Evolutionary conservation across 192 early-diverging fungal genomes (phyloP).

Genomic region (Geranomyces michiganensis): DNA sequence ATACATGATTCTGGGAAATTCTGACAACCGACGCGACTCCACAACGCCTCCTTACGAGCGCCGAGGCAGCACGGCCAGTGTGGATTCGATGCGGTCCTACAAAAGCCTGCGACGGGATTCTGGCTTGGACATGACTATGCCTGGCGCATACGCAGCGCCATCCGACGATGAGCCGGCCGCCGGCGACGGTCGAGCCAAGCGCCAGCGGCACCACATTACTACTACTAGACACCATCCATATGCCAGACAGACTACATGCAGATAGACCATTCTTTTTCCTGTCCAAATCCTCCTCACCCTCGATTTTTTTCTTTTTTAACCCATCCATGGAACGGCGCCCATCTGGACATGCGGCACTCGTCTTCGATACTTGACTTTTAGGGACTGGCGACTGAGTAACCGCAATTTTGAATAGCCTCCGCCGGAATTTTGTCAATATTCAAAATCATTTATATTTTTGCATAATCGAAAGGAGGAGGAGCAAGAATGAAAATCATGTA

Average conservation of each 20-base stretch:
- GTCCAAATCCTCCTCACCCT: too few relatives aligned
- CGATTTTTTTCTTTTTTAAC: too few relatives aligned
- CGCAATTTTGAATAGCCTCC: too few relatives aligned
- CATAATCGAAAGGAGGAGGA: too few relatives aligned
- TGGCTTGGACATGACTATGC: slow-evolving; percentile 11
- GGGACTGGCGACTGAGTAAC: too few relatives aligned
- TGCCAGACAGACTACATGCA: slow-evolving; percentile 9
- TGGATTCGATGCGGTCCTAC: background rate
- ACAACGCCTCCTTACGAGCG: background rate
- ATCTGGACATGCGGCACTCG: too few relatives aligned
- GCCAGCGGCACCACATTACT: background rate
- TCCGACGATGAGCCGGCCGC: background rate
- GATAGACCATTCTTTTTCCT: too few relatives aligned
- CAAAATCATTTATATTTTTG: too few relatives aligned
- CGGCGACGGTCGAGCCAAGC: background rate
- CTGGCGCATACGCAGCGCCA: background rate
- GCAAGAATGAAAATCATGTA: too few relatives aligned
- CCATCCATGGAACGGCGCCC: too few relatives aligned
- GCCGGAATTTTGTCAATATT: too few relatives aligned
- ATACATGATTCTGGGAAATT: slow-evolving; percentile 20
- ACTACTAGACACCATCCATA: slow-evolving; percentile 12
- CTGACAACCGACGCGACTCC: background rate
- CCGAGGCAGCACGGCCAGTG: slow-evolving; percentile 8
- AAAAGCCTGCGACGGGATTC: slow-evolving; percentile 1
- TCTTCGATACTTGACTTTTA: too few relatives aligned